Percentiles rank a stretch among this genome's conserved stretches.
These are phyloP conservation scores for Solanum chilense DNA, from an alignment of 257 asterid species.

Conservation along the genomic window DNA sequence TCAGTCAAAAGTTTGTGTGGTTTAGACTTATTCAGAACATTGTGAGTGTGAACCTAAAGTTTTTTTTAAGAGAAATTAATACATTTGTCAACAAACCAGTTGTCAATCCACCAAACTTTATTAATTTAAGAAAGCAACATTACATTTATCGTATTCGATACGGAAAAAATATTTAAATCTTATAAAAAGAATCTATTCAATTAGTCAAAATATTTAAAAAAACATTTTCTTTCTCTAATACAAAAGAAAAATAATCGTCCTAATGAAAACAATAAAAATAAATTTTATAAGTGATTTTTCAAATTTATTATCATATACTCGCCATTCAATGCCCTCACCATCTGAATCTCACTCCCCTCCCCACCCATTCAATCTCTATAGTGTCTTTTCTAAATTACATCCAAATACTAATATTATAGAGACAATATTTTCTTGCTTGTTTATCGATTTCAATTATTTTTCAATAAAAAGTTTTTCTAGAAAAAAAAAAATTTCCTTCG, in stretches of 20 bases:
- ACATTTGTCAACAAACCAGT: not conserved
- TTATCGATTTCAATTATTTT: not conserved
- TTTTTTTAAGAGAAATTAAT: not conserved
- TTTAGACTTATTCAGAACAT: not conserved
- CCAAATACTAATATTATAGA: too few species aligned
- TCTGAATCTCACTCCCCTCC: not conserved
- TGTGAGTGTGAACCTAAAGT: not conserved
- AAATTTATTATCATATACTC: not conserved
- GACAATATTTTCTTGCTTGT: not conserved
- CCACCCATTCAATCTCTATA: not conserved
- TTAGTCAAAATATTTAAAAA: too few species aligned
- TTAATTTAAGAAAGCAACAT: not conserved
- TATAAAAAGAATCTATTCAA: not conserved
- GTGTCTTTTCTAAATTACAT: too few species aligned
- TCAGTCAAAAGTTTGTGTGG: not conserved
- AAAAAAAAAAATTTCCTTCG: not conserved
- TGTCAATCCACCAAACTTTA: not conserved
- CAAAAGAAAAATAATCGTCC: not conserved
- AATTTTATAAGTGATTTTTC: too few species aligned
- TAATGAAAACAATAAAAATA: too few species aligned
- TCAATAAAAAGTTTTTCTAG: too few species aligned
- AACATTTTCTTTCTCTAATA: not conserved
- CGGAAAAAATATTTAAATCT: fast-evolving
- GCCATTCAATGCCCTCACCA: not conserved
- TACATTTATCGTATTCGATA: not conserved